phyloP scores from a whole-genome alignment of 768 basidiomycete species.

The Pisolithus microcarpus region DNA sequence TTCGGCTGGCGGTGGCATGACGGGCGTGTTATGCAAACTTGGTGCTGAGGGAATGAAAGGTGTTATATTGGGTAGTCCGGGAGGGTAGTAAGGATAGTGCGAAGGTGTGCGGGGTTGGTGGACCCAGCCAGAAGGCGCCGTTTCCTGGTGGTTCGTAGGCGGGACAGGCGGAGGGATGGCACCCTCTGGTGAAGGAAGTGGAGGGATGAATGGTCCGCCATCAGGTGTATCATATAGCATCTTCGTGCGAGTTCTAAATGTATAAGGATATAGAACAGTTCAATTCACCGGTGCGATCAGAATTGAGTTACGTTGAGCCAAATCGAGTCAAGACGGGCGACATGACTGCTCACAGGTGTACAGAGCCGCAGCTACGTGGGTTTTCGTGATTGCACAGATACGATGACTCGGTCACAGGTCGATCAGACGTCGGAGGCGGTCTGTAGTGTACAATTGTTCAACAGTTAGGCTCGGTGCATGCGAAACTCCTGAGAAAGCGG shows the following conservation, averaged over 20 bases:
- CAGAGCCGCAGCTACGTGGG: not conserved
- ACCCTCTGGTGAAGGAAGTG: conserved; percentile 30
- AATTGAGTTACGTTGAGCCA: conserved; percentile 6
- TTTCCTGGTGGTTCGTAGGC: conserved; percentile 18
- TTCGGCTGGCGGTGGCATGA: conserved; percentile 12
- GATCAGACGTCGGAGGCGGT: conserved; percentile 1
- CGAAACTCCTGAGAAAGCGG: conserved; percentile 2
- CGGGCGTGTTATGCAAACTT: conserved; percentile 20
- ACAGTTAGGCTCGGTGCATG: conserved; percentile 1
- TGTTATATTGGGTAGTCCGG: conserved; percentile 31
- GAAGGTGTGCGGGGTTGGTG: conserved; percentile 26
- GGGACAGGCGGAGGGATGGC: conserved; percentile 33
- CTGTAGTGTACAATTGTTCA: not conserved
- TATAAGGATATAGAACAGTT: conserved; percentile 18
- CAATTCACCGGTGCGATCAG: conserved; percentile 17
- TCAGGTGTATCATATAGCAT: conserved; percentile 27
- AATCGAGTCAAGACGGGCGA: conserved; percentile 4
- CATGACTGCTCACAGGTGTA: conserved; percentile 11
- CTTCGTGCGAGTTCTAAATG: conserved; percentile 7
- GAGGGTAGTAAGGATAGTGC: conserved; percentile 34
- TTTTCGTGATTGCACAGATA: conserved; percentile 6
- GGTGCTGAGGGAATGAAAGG: conserved; percentile 34
- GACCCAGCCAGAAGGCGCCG: conserved; percentile 27
- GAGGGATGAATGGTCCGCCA: conserved; percentile 31
- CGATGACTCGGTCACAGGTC: conserved; percentile 11